Evolutionary conservation across 2,329 filamentous ascomycete species (phyloP).

Genomic region (Dactylellina cionopaga): DNA sequence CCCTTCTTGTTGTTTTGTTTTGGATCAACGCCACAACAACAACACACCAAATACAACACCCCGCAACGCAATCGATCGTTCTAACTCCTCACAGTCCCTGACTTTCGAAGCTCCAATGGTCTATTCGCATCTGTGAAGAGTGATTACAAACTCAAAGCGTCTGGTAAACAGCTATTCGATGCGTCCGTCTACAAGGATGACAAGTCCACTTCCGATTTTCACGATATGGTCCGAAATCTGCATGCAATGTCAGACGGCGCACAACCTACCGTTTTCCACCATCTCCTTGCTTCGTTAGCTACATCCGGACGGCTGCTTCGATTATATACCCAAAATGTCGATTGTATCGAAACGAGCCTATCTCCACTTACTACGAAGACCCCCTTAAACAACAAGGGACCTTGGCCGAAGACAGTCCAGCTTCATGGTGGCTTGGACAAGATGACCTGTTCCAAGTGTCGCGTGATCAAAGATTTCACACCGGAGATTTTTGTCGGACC

Average conservation of each 20-base stretch:
- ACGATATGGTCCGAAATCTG: conserved; percentile 93
- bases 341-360: conserved; percentile 89
- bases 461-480: conserved; percentile 78
- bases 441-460: conserved; percentile 97
- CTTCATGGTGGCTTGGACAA: conserved; percentile 92
- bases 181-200: conserved; percentile 97
- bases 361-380: conserved; percentile 81
- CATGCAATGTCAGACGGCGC: conserved; percentile 80
- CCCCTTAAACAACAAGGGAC: conserved; percentile 82
- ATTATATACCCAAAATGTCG: conserved; percentile 96
- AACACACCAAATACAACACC: conserved; percentile 29
- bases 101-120: conserved; percentile 91
- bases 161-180: conserved; percentile 95
- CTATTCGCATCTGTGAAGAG: conserved; percentile 86
- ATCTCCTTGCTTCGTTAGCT: conserved; percentile 88
- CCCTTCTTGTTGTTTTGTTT: conserved; percentile 48
- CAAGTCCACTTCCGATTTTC: conserved; percentile 86
- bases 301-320: conserved; percentile 86
- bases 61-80: conserved; percentile 31
- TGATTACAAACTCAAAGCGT: conserved; percentile 89
- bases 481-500: conserved; percentile 83
- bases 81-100: conserved; percentile 72
- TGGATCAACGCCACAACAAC: conserved; percentile 34
- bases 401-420: conserved; percentile 93
- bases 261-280: conserved; percentile 87